These are phyloP conservation scores for Elaeis guineensis DNA, from an alignment of 176 grass and related monocot species.

Conservation along the genomic window DNA sequence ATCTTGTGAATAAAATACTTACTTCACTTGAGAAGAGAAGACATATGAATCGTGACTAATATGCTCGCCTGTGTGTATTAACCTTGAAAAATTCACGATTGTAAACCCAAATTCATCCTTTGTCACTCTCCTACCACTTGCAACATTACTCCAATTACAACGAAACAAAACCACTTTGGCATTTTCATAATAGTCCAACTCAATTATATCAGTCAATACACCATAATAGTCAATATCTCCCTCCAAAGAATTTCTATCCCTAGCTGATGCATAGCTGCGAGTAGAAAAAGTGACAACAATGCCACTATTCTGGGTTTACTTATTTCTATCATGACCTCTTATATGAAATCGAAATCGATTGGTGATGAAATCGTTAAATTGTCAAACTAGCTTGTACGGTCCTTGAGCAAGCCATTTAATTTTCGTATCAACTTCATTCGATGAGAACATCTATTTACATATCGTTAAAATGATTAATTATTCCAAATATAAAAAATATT, in stretches of 20 bases:
- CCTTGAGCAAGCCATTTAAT: no score
- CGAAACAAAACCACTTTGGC: not conserved
- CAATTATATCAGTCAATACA: not conserved
- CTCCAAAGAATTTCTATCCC: not conserved
- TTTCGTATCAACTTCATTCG: no score
- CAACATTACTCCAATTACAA: not conserved
- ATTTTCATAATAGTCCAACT: not conserved
- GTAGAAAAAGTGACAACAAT: not conserved
- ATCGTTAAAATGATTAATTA: no score
- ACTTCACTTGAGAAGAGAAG: slow-evolving; percentile 12
- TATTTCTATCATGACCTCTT: not conserved
- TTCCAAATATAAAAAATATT: no score
- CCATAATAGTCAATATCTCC: slow-evolving; percentile 4
- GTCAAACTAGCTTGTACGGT: not conserved
- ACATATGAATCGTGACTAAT: slow-evolving; percentile 14
- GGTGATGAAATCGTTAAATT: not conserved
- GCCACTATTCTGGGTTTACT: not conserved
- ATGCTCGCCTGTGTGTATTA: not conserved
- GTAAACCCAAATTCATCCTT: slow-evolving; percentile 5
- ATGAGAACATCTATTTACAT: no score
- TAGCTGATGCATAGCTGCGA: slow-evolving; percentile 1
- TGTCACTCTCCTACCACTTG: not conserved
- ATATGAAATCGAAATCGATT: slow-evolving; percentile 1
- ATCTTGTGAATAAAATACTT: slow-evolving; percentile 20
- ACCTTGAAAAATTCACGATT: slow-evolving; percentile 13